Evolutionary conservation across 805 yeast genomes (phyloP).

Genomic region (Allodekkera sacchari): DNA sequence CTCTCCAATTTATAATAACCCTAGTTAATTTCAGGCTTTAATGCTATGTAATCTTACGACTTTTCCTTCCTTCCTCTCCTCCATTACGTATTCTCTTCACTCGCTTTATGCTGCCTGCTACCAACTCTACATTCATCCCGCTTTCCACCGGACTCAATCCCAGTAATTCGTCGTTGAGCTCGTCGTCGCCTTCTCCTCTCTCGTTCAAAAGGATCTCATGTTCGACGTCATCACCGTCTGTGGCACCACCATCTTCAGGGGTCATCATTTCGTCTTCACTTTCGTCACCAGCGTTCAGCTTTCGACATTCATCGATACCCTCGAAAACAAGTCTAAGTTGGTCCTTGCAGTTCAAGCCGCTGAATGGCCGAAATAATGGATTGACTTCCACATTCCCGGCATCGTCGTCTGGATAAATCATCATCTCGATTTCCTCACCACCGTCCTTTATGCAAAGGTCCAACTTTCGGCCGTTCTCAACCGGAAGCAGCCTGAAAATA

Average conservation of each 20-base stretch:
- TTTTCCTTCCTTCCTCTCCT: too few species aligned
- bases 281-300: constrained; percentile 9
- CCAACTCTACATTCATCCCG: constrained; percentile 21
- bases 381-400: constrained; percentile 5
- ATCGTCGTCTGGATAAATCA: constrained; percentile 6
- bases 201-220: constrained; percentile 13
- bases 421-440: constrained; percentile 6
- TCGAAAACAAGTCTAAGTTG: constrained; percentile 13
- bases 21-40: too few species aligned
- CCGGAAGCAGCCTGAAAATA: constrained; percentile 13
- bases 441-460: constrained; percentile 3
- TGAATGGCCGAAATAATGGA: constrained; percentile 17
- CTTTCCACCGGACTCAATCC: constrained; percentile 8
- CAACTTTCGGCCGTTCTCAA: constrained; percentile 9
- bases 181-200: constrained; percentile 23
- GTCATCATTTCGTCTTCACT: constrained; percentile 7
- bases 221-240: constrained; percentile 2
- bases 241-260: background rate
- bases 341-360: constrained; percentile 8
- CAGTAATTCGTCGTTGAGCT: constrained; percentile 12
- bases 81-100: too few species aligned
- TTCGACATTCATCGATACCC: constrained; percentile 16
- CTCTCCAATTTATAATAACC: too few species aligned
- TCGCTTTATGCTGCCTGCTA: constrained; percentile 15
- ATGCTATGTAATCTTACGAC: too few species aligned